Evolutionary conservation across 129 eudicot species (phyloP).

Genomic region (Chrysanthemum makinoi): DNA sequence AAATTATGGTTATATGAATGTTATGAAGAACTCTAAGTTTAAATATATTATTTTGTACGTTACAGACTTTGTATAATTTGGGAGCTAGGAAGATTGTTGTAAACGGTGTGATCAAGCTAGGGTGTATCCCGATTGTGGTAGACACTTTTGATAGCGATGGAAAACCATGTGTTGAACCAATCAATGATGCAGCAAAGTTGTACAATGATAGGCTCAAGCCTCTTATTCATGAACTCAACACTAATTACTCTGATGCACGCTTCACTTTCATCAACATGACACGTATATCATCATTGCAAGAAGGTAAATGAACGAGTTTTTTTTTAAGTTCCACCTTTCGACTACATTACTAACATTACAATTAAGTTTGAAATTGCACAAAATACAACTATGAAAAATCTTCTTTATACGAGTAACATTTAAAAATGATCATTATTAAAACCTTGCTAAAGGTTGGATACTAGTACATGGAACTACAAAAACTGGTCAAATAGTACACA

Average conservation of each 20-base stretch:
- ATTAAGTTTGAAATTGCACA: no score
- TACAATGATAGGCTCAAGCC: conserved; percentile 40
- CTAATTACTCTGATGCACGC: conserved; percentile 24
- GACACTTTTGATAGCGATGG: conserved; percentile 9
- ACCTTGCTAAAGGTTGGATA: no score
- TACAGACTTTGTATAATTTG: conserved; percentile 28
- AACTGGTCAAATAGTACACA: no score
- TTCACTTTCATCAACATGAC: conserved; percentile 35
- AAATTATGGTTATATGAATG: neutral
- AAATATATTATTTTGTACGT: neutral
- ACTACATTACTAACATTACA: no score
- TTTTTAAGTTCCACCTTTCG: no score
- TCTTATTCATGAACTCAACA: conserved; percentile 36
- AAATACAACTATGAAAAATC: no score
- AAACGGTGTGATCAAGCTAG: conserved; percentile 34
- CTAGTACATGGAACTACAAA: no score
- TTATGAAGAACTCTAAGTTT: neutral
- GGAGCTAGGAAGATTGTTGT: conserved; percentile 55
- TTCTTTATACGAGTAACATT: no score
- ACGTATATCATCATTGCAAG: conserved; percentile 8
- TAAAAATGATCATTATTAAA: no score
- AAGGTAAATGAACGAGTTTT: conserved; percentile 9
- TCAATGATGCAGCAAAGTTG: conserved; percentile 25
- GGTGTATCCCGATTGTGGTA: conserved; percentile 40
- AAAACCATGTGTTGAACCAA: conserved; percentile 30